phyloP scores from a whole-genome alignment of 768 basidiomycete genomes.

The Hemileccinum impolitum region DNA sequence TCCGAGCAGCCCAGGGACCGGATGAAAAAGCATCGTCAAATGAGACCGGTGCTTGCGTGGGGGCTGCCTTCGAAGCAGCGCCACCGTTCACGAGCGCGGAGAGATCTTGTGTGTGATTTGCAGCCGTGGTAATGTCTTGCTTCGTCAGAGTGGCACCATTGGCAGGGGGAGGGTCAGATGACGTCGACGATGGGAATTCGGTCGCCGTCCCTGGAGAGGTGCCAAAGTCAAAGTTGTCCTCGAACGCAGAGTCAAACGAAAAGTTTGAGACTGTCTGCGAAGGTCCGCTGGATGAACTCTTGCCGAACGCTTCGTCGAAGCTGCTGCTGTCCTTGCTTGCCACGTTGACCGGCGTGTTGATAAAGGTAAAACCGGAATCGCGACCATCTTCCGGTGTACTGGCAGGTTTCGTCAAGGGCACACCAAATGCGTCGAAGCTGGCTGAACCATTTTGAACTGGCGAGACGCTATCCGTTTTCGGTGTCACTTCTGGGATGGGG shows the following conservation, averaged over 20 bases:
- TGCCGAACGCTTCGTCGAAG: conserved; percentile 75
- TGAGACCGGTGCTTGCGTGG: conserved; percentile 29
- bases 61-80: conserved; percentile 11
- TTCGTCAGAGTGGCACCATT: conserved; percentile 24
- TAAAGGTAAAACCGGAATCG: conserved; percentile 19
- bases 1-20: conserved; percentile 7
- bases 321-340: conserved; percentile 37
- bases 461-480: conserved; percentile 18
- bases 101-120: conserved; percentile 10
- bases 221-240: conserved; percentile 64
- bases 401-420: conserved; percentile 18
- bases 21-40: conserved; percentile 50
- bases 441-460: conserved; percentile 16
- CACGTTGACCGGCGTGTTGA: conserved; percentile 13
- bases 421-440: conserved; percentile 42
- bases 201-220: conserved; percentile 35
- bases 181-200: conserved; percentile 27
- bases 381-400: conserved; percentile 17
- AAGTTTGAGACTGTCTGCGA: conserved; percentile 37
- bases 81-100: conserved; percentile 12
- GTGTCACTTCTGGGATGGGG: conserved; percentile 14
- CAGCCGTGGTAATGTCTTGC: conserved; percentile 2
- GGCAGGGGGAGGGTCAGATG: conserved; percentile 15
- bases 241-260: conserved; percentile 64
- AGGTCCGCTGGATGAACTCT: conserved; percentile 40